These are phyloP conservation scores for Aspergillus novofumigatus DNA, from an alignment of 2,329 filamentous ascomycete genomes.

Conservation along the genomic window DNA sequence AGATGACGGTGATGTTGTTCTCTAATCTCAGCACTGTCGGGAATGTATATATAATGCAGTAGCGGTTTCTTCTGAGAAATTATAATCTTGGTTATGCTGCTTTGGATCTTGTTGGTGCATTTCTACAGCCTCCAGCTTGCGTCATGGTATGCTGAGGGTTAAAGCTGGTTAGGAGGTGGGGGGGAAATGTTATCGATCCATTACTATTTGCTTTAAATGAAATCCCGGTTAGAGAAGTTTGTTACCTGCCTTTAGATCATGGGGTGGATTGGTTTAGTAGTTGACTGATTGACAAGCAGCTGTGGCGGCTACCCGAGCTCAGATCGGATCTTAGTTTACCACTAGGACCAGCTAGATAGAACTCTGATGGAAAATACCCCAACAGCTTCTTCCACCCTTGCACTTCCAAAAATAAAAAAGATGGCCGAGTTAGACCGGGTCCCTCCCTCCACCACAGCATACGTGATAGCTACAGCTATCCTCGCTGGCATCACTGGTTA, in stretches of 20 bases:
- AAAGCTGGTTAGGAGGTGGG: not conserved
- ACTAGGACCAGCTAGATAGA: not conserved
- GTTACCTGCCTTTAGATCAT: not conserved
- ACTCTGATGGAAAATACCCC: not conserved
- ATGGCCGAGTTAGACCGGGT: constrained; percentile 38
- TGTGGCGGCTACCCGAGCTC: not conserved
- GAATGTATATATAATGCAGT: constrained; percentile 35
- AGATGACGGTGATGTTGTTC: constrained; percentile 7
- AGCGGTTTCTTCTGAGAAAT: constrained; percentile 12
- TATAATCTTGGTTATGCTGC: constrained; percentile 12
- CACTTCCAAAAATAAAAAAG: constrained; percentile 10
- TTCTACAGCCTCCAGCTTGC: not conserved
- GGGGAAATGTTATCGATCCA: not conserved
- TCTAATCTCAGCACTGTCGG: constrained; percentile 13
- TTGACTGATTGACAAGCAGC: not conserved
- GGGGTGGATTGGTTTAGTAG: not conserved
- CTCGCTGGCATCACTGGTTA: constrained; percentile 73
- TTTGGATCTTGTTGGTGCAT: constrained; percentile 1
- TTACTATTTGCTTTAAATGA: not conserved
- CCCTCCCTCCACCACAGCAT: constrained; percentile 52
- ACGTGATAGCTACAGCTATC: constrained; percentile 70
- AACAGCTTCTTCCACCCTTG: not conserved
- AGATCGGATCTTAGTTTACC: not conserved
- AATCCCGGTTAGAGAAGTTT: not conserved
- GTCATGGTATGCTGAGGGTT: not conserved